Evolutionary conservation across 345 rosid genomes (phyloP), one percentile per base, ranked within the genome.

Genomic region (Populus tremula): DNA sequence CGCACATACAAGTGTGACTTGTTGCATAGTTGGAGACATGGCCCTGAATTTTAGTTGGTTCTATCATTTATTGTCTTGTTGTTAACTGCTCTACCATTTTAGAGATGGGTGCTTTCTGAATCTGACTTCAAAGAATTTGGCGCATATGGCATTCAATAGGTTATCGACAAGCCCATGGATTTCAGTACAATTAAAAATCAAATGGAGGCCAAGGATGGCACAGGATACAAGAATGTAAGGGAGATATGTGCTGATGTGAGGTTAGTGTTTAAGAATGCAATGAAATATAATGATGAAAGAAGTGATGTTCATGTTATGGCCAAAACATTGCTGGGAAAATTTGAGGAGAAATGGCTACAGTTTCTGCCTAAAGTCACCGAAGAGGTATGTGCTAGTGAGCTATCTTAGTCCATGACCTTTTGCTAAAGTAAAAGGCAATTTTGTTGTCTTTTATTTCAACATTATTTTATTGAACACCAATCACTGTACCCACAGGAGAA

Each of bases 91-190:
- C 14, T 47, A 12, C 27, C 73, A 56, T 4, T 56, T 77, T 62
- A 27, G 8, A 39, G 61, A 20, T 43, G 73, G 47, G 66, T 67
- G 18, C 29, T 12, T 67, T 67, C 50, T 4, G 61, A 41, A 72
- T 70, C 18, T 72, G 62, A 39, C 63, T 35, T 75, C 54, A 38
- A 67, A 38, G 20, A 54, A n/a, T 47, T 45, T 61, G 21, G 18
- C 0, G 25, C 74, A 6, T 16, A n/a, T 69, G 64, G 33, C 70
- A 21, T 27, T 38, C 38, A n/a, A 72, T 47, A 92, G 97, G 85
- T 96, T 78, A 91, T 93, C 79, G 98, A 96, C 78, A 92, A 91
- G 86, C 99, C 99, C 43, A 96, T 96, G 97, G 99, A 96, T 84
- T 89, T 96, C 81, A 85, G 89, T 79, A 96, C 98, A 0, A 92